phyloP scores from a whole-genome alignment of 139 green algal species.

The Dunaliella primolecta region DNA sequence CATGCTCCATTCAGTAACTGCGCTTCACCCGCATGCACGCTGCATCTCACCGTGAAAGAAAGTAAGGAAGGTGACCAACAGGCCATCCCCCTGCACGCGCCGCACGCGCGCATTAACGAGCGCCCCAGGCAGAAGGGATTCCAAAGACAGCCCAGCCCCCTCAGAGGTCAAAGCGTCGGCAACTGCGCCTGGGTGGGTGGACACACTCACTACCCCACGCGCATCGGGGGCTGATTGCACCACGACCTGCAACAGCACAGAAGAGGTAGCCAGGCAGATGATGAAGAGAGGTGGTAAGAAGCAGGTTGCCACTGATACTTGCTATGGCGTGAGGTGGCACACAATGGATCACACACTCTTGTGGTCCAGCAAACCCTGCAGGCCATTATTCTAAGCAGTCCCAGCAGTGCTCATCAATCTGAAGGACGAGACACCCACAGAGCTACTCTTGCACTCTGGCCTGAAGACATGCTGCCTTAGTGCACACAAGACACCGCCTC shows the following conservation, averaged over 20 bases:
- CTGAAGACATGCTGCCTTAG: too few relatives aligned
- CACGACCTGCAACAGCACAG: constrained; percentile 59
- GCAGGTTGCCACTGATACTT: neutral
- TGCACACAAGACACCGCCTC: too few relatives aligned
- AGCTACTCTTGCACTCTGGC: too few relatives aligned
- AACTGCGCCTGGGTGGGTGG: constrained; percentile 12
- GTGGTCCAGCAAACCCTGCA: neutral
- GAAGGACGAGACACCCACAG: too few relatives aligned
- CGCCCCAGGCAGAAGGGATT: constrained; percentile 67
- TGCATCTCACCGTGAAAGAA: constrained; percentile 72
- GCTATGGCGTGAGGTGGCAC: too few relatives aligned
- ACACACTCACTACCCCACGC: constrained; percentile 18
- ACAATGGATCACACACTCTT: too few relatives aligned
- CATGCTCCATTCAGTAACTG: too few relatives aligned
- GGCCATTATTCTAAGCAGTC: neutral
- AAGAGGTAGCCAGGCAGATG: neutral
- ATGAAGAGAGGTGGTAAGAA: neutral
- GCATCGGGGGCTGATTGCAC: constrained; percentile 22
- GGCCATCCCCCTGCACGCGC: constrained; percentile 66
- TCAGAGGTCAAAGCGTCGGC: constrained; percentile 27
- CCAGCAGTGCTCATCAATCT: neutral
- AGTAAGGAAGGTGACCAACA: constrained; percentile 82
- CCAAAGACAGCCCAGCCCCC: constrained; percentile 64
- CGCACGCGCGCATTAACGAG: constrained; percentile 69
- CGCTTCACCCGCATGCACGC: too few relatives aligned